Evolutionary conservation across 2,329 filamentous ascomycete genomes (phyloP).

Genomic region (Fusarium agapanthi): DNA sequence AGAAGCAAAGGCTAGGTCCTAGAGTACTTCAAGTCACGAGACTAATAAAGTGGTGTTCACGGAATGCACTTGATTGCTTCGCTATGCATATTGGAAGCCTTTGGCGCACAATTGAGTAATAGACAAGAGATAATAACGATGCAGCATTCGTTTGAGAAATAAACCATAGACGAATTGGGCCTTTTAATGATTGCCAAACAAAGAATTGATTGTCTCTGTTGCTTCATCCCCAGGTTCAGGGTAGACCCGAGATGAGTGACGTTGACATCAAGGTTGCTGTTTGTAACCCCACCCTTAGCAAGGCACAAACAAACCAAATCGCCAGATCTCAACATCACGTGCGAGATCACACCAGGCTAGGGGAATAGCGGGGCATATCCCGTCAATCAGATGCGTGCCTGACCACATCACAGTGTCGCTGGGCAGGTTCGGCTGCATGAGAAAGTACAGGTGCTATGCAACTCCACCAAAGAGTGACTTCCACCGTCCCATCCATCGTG

Average conservation of each 20-base stretch:
- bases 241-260: conserved; percentile 30
- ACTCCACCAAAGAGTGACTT: conserved; percentile 49
- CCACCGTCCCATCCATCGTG: conserved; percentile 34
- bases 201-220: background rate
- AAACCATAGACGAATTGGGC: background rate
- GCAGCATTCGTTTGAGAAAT: background rate
- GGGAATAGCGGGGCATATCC: conserved; percentile 24
- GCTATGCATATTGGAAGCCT: background rate
- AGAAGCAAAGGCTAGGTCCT: too few relatives aligned
- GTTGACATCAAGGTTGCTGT: conserved; percentile 41
- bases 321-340: conserved; percentile 36
- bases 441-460: conserved; percentile 48
- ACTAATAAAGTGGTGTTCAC: too few relatives aligned
- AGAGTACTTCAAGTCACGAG: background rate
- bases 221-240: conserved; percentile 26
- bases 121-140: background rate
- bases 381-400: conserved; percentile 28
- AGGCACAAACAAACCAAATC: conserved; percentile 39
- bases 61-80: background rate
- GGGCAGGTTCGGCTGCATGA: conserved; percentile 42
- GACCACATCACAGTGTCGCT: conserved; percentile 24
- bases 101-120: background rate
- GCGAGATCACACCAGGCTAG: conserved; percentile 30
- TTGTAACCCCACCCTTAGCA: conserved; percentile 34
- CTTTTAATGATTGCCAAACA: background rate